phyloP scores from a whole-genome alignment of 805 yeast genomes.

The Candida sithepensis region DNA sequence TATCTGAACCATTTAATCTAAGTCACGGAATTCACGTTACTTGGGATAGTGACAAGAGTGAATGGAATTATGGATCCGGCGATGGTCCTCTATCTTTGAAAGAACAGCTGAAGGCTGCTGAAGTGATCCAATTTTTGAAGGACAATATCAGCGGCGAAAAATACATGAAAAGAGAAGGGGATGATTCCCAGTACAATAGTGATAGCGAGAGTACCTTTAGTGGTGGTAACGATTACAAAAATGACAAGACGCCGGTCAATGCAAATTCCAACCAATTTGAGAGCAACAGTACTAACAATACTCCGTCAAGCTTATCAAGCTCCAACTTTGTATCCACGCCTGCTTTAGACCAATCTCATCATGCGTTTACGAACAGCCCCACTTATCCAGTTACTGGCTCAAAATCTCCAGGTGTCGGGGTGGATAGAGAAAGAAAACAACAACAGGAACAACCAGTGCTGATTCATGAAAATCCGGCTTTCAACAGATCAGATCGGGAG shows the following conservation, averaged over 20 bases:
- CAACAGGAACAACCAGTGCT: background rate
- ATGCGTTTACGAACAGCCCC: slow-evolving; percentile 6
- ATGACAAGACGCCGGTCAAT: slow-evolving; percentile 14
- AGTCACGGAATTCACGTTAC: slow-evolving; percentile 85
- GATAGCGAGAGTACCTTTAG: slow-evolving; percentile 17
- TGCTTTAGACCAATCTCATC: slow-evolving; percentile 8
- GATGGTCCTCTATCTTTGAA: background rate
- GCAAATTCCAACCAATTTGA: slow-evolving; percentile 14
- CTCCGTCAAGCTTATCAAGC: slow-evolving; percentile 13
- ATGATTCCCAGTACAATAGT: slow-evolving; percentile 17
- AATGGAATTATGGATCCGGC: slow-evolving; percentile 1
- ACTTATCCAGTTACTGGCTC: background rate
- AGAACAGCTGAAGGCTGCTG: slow-evolving; percentile 60
- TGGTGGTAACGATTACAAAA: slow-evolving; percentile 14
- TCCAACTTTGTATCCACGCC: slow-evolving; percentile 11
- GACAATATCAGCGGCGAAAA: slow-evolving; percentile 24
- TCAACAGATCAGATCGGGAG: slow-evolving; percentile 17
- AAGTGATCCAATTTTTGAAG: slow-evolving; percentile 28
- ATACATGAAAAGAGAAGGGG: slow-evolving; percentile 28
- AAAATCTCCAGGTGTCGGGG: background rate
- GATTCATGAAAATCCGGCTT: background rate
- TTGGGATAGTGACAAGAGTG: background rate
- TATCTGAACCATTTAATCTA: slow-evolving; percentile 89
- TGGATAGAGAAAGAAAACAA: background rate
- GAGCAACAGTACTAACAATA: slow-evolving; percentile 2